Evolutionary conservation across 2,329 filamentous ascomycete genomes (phyloP).

Genomic region (Aspergillus intermedius): DNA sequence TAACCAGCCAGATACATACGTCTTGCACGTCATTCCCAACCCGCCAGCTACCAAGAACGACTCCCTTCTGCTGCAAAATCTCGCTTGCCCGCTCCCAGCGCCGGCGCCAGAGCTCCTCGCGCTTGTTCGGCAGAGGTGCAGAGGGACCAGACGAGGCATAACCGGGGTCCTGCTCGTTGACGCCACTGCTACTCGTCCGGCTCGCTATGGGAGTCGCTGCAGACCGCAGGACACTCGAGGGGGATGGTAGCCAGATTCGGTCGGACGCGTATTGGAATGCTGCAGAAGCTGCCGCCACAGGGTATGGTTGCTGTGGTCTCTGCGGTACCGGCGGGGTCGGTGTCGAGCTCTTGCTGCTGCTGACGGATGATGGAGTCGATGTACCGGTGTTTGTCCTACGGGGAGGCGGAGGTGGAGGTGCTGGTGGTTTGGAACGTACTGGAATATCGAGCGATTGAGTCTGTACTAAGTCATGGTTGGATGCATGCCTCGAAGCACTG

Average conservation of each 20-base stretch:
- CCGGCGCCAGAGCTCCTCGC: constrained; percentile 44
- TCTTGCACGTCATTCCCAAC: constrained; percentile 41
- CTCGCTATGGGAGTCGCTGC: constrained; percentile 15
- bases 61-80: constrained; percentile 35
- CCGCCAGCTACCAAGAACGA: constrained; percentile 42
- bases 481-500: background rate
- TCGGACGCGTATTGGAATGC: constrained; percentile 28
- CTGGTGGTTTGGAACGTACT: constrained; percentile 16
- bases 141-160: constrained; percentile 13
- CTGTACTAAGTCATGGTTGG: background rate
- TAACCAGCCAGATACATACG: constrained; percentile 38
- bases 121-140: constrained; percentile 37
- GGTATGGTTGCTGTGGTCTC: constrained; percentile 18
- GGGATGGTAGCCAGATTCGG: constrained; percentile 17
- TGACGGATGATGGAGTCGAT: constrained; percentile 9
- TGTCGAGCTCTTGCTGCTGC: constrained; percentile 6
- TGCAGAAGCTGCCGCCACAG: constrained; percentile 19
- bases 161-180: constrained; percentile 11
- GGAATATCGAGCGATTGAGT: constrained; percentile 5
- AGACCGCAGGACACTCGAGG: constrained; percentile 12
- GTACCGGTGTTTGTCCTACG: constrained; percentile 25
- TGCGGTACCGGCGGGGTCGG: constrained; percentile 9
- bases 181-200: constrained; percentile 11
- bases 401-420: constrained; percentile 26
- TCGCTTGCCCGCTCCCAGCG: constrained; percentile 42